Percentiles rank a stretch among this genome's conserved stretches.
Conservation (phyloP, 1,284 basidiomycete genomes). For the Stereum hirsutum region DNA sequence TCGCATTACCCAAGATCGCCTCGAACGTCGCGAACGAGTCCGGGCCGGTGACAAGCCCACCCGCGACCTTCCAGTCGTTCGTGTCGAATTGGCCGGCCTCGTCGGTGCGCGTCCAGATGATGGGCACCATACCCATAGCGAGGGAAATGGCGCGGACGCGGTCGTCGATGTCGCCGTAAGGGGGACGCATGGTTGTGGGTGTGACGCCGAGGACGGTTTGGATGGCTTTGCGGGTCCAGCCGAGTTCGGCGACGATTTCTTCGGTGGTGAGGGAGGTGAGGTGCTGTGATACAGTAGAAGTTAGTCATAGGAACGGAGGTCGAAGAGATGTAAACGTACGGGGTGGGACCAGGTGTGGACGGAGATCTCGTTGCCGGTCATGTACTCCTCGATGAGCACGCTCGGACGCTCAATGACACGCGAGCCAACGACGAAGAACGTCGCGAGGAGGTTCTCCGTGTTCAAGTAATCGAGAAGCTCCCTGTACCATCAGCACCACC, state of each 20-base stretch:
- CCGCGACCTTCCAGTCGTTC: slow-evolving; percentile 80
- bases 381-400: slow-evolving; percentile 79
- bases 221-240: slow-evolving; percentile 87
- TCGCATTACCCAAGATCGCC: slow-evolving; percentile 52
- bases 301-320: slow-evolving; percentile 5
- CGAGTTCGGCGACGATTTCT: slow-evolving; percentile 89
- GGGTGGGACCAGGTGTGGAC: slow-evolving; percentile 76
- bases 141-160: slow-evolving; percentile 80
- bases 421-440: slow-evolving; percentile 92
- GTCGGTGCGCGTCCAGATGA: slow-evolving; percentile 70
- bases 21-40: slow-evolving; percentile 51
- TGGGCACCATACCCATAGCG: slow-evolving; percentile 75
- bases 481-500: slow-evolving; percentile 26
- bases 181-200: slow-evolving; percentile 57
- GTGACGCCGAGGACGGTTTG: slow-evolving; percentile 69
- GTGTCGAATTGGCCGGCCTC: slow-evolving; percentile 69
- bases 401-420: slow-evolving; percentile 76
- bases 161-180: slow-evolving; percentile 59
- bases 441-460: slow-evolving; percentile 61
- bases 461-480: slow-evolving; percentile 64
- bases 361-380: slow-evolving; percentile 74
- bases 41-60: slow-evolving; percentile 52
- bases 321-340: slow-evolving; percentile 22
- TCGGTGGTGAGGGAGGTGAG: slow-evolving; percentile 80
- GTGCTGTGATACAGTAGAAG: slow-evolving; percentile 31